These are phyloP conservation scores for Hyphopichia homilentoma DNA, from an alignment of 805 yeast genomes.

Conservation along the genomic window DNA sequence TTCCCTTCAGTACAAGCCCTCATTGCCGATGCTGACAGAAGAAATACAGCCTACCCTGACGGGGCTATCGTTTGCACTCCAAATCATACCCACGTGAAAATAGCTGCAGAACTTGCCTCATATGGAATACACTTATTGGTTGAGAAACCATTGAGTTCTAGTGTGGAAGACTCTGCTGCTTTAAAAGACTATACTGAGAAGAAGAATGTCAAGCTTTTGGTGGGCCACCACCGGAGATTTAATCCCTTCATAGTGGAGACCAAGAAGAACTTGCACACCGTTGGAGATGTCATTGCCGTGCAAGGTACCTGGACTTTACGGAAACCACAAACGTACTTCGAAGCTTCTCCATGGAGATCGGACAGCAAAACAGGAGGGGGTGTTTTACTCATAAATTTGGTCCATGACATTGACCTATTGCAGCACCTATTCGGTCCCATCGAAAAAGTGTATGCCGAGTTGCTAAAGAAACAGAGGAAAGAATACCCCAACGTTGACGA, in stretches of 20 bases:
- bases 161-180: constrained; percentile 27
- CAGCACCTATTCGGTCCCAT: constrained; percentile 38
- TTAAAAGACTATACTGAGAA: constrained; percentile 19
- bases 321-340: constrained; percentile 32
- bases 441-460: constrained; percentile 33
- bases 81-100: constrained; percentile 32
- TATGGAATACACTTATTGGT: constrained; percentile 31
- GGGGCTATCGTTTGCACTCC: constrained; percentile 41
- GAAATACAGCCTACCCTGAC: constrained; percentile 20
- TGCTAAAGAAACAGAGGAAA: constrained; percentile 24
- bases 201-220: constrained; percentile 25
- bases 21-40: constrained; percentile 17
- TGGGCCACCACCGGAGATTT: constrained; percentile 40
- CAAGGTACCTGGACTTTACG: constrained; percentile 38
- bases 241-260: constrained; percentile 36
- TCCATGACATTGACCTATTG: constrained; percentile 37
- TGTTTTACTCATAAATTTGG: constrained; percentile 31
- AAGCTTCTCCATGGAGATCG: constrained; percentile 31
- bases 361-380: constrained; percentile 30
- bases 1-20: constrained; percentile 20
- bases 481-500: constrained; percentile 31
- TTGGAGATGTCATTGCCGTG: constrained; percentile 32
- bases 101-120: constrained; percentile 28
- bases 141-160: constrained; percentile 35
- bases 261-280: constrained; percentile 21